phyloP scores from a whole-genome alignment of 2,329 filamentous ascomycete species.

The Fusarium vanettenii region DNA sequence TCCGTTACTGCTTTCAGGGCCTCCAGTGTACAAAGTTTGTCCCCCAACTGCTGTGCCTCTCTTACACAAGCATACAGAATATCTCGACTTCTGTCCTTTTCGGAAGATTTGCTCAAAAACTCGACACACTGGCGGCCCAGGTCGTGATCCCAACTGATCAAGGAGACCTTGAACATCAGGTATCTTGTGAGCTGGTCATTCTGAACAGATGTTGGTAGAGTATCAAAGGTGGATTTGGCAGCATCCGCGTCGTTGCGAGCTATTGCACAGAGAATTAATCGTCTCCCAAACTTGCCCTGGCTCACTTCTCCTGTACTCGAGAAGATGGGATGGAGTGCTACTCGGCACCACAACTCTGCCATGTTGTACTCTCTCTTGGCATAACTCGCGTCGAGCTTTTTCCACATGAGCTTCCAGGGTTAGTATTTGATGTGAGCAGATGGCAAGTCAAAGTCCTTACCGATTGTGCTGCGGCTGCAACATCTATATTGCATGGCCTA shows the following conservation, averaged over 20 bases:
- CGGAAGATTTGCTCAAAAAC: conserved; percentile 63
- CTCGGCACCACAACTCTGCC: conserved; percentile 76
- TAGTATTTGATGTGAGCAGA: conserved; percentile 9
- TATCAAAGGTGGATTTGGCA: conserved; percentile 56
- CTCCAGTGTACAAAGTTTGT: conserved; percentile 66
- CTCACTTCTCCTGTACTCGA: conserved; percentile 73
- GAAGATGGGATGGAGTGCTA: conserved; percentile 77
- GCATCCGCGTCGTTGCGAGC: conserved; percentile 50
- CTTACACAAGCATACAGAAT: conserved; percentile 84
- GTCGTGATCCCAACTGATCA: conserved; percentile 68
- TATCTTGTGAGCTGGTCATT: conserved; percentile 76
- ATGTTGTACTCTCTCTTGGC: conserved; percentile 62
- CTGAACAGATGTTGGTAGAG: conserved; percentile 68
- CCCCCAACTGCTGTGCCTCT: conserved; percentile 76
- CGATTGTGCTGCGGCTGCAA: conserved; percentile 75
- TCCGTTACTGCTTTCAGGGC: conserved; percentile 50
- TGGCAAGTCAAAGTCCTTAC: conserved; percentile 54
- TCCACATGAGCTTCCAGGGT: conserved; percentile 79
- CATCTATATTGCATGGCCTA: conserved; percentile 61
- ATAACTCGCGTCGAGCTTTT: conserved; percentile 72
- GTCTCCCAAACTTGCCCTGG: conserved; percentile 76
- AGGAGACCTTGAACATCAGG: conserved; percentile 78
- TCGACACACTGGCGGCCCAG: conserved; percentile 73
- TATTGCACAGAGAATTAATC: conserved; percentile 77
- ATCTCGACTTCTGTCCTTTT: conserved; percentile 61